Evolutionary conservation across 345 rosid genomes (phyloP).

Genomic region (Aegle marmelos): DNA sequence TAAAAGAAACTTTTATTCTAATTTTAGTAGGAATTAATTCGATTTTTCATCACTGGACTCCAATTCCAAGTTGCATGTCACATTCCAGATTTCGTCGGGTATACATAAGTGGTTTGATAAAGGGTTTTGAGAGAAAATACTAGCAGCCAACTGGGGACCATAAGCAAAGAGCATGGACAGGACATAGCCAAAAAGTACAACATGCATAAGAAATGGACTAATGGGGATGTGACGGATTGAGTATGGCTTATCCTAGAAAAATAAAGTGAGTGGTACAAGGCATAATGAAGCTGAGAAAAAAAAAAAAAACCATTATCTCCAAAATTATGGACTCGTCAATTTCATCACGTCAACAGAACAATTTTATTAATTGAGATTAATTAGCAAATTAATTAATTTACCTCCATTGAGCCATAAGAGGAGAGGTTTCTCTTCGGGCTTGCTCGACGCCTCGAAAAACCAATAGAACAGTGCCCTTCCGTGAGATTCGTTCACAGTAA

Average conservation of each 20-base stretch:
- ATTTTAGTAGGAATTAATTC: no score
- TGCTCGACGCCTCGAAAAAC: conserved; percentile 62
- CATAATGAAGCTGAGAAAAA: no score
- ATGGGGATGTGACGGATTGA: no score
- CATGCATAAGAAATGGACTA: neutral
- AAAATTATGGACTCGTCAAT: no score
- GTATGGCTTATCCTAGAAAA: neutral
- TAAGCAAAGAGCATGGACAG: neutral
- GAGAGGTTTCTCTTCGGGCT: conserved; percentile 50
- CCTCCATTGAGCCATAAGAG: conserved; percentile 91
- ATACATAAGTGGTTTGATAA: neutral
- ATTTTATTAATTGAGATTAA: no score
- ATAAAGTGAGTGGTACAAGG: neutral
- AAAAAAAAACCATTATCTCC: no score
- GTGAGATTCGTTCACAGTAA: conserved; percentile 63
- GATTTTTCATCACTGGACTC: neutral
- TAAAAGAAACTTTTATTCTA: no score
- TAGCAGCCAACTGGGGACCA: conserved; percentile 5
- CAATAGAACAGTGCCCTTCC: conserved; percentile 84
- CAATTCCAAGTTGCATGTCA: neutral
- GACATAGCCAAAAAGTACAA: neutral
- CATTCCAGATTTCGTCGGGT: neutral
- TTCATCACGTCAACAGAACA: no score
- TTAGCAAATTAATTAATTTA: conserved; percentile 9
- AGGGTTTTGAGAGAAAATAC: neutral